Evolutionary conservation across 23 red algal genomes (phyloP).

Genomic region (Gracilariopsis chorda): DNA sequence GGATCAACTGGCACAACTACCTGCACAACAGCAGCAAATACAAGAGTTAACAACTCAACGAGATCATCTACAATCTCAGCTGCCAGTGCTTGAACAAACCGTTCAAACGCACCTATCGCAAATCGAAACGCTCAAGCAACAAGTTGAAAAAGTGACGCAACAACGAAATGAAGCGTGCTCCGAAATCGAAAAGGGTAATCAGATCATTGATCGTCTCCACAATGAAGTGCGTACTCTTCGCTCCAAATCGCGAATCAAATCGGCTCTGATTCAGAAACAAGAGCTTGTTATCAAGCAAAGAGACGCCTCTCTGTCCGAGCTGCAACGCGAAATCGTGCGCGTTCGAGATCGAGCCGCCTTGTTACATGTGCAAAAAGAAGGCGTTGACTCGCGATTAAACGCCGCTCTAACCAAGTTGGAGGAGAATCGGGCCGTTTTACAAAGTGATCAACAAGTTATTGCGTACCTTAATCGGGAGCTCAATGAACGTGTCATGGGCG

Average conservation of each 20-base stretch:
- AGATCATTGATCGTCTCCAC: conserved; percentile 6
- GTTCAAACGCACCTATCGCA: background rate
- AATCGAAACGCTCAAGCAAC: background rate
- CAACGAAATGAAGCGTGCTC: background rate
- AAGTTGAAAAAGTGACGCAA: background rate
- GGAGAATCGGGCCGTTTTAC: conserved; percentile 28
- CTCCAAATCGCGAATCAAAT: background rate
- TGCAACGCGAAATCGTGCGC: conserved; percentile 28
- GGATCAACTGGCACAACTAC: background rate
- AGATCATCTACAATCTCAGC: background rate
- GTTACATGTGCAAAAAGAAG: conserved; percentile 55
- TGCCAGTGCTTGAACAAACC: background rate
- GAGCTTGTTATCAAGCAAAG: conserved; percentile 1
- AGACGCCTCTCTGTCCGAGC: background rate
- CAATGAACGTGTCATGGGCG: conserved; percentile 29
- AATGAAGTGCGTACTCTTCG: background rate
- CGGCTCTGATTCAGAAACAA: conserved; percentile 24
- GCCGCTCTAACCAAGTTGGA: conserved; percentile 34
- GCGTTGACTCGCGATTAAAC: conserved; percentile 14
- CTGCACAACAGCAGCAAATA: background rate
- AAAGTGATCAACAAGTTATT: conserved; percentile 45
- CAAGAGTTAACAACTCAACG: background rate
- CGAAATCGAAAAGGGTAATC: conserved; percentile 10
- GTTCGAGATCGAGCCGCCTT: conserved; percentile 22
- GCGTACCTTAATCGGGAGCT: conserved; percentile 57